A percentile compares a stretch with the other conserved stretches of the same genome.
These are phyloP conservation scores for Madurella fahalii DNA, from an alignment of 2,329 filamentous ascomycete species.

Conservation along the genomic window DNA sequence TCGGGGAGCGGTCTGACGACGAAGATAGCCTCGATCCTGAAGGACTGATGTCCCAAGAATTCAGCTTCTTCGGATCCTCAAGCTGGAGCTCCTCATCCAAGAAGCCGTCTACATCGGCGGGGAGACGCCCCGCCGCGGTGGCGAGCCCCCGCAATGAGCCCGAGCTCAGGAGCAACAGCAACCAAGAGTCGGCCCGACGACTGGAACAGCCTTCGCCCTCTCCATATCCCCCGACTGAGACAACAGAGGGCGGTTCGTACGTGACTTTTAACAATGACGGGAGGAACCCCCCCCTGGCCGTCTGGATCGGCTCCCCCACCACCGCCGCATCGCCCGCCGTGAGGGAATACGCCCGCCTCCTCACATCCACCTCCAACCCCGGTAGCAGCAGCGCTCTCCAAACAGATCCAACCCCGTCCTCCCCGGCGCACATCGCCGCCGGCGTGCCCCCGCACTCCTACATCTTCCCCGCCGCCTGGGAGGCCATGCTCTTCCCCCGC, in stretches of 20 bases:
- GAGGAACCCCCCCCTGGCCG: constrained; percentile 30
- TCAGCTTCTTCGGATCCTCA: constrained; percentile 43
- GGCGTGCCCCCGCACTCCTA: constrained; percentile 45
- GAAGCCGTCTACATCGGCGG: neutral
- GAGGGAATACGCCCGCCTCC: constrained; percentile 46
- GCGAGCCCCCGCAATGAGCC: neutral
- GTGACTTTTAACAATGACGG: constrained; percentile 14
- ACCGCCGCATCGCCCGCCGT: constrained; percentile 34
- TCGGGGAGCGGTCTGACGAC: constrained; percentile 28
- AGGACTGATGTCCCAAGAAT: constrained; percentile 41
- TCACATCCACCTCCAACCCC: constrained; percentile 31
- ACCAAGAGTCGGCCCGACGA: constrained; percentile 20
- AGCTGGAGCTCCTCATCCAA: constrained; percentile 24
- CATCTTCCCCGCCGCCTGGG: constrained; percentile 52
- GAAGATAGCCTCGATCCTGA: constrained; percentile 39
- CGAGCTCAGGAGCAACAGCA: neutral
- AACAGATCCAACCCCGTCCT: constrained; percentile 41
- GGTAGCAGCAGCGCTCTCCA: constrained; percentile 26
- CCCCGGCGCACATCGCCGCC: constrained; percentile 46
- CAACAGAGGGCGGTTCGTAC: neutral
- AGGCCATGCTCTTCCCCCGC: constrained; percentile 36
- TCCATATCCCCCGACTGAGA: neutral
- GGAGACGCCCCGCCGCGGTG: neutral
- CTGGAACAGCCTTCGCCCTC: constrained; percentile 25
- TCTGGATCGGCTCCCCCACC: constrained; percentile 46